Evolutionary conservation across 2,329 filamentous ascomycete genomes (phyloP).

Genomic region (Penicillium sp.): DNA sequence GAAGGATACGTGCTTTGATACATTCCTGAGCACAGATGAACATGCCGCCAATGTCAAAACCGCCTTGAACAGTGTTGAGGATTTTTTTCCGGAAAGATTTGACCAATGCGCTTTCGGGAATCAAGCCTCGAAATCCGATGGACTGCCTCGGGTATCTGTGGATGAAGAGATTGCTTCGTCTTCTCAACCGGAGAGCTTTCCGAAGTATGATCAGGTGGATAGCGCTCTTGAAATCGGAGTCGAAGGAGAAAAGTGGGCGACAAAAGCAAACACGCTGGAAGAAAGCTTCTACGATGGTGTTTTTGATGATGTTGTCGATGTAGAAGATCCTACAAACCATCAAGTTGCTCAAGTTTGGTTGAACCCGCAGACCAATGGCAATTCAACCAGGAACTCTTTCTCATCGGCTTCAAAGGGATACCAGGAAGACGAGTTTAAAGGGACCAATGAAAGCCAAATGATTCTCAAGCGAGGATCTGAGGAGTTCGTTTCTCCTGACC

Average conservation of each 20-base stretch:
- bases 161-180: constrained; percentile 62
- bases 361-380: background rate
- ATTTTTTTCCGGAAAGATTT: constrained; percentile 73
- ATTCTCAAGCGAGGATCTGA: constrained; percentile 3
- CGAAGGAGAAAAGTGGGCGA: constrained; percentile 9
- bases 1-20: constrained; percentile 59
- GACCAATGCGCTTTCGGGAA: constrained; percentile 25
- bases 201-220: constrained; percentile 39
- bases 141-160: constrained; percentile 52
- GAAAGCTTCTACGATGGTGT: constrained; percentile 26
- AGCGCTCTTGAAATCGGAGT: constrained; percentile 21
- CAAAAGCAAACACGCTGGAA: constrained; percentile 7
- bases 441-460: background rate
- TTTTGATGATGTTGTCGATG: constrained; percentile 18
- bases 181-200: constrained; percentile 45
- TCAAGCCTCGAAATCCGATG: constrained; percentile 9
- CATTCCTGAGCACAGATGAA: constrained; percentile 58
- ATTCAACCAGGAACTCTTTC: background rate
- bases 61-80: constrained; percentile 77
- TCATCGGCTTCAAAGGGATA: background rate
- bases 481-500: background rate
- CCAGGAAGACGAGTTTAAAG: background rate
- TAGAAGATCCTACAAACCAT: background rate
- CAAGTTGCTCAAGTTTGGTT: background rate
- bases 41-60: constrained; percentile 68